Conservation (phyloP, 2,329 filamentous ascomycete genomes). For the Cordyceps sp. region DNA sequence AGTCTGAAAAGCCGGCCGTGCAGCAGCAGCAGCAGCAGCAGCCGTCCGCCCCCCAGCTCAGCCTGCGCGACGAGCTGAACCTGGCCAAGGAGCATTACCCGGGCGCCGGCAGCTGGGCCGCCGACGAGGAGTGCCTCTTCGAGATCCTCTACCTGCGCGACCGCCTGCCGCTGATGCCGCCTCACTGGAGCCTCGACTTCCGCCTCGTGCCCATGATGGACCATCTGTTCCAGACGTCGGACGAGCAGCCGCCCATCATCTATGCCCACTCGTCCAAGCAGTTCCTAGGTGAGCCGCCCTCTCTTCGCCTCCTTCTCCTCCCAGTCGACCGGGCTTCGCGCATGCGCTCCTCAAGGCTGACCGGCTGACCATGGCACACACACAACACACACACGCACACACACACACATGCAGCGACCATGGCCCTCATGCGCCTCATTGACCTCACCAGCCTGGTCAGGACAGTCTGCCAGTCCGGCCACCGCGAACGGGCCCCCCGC, state of each 20-base stretch:
- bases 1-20: too few relatives aligned
- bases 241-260: constrained; percentile 17
- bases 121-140: constrained; percentile 28
- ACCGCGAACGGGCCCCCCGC: constrained; percentile 12
- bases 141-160: constrained; percentile 24
- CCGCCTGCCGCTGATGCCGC: constrained; percentile 21
- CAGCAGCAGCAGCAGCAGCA: too few relatives aligned
- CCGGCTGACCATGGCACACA: too few relatives aligned
- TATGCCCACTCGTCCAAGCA: constrained; percentile 18
- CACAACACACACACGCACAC: too few relatives aligned
- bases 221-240: constrained; percentile 15
- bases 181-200: constrained; percentile 23
- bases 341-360: too few relatives aligned
- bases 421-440: constrained; percentile 19
- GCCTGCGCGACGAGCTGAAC: not conserved
- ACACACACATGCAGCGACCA: constrained; percentile 15
- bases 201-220: constrained; percentile 19
- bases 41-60: too few relatives aligned
- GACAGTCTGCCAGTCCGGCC: constrained; percentile 17
- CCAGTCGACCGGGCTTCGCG: too few relatives aligned
- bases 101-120: constrained; percentile 30
- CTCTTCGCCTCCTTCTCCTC: not conserved
- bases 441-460: constrained; percentile 20
- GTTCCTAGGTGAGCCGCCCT: constrained; percentile 17
- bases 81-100: constrained; percentile 22